Conservation (phyloP, 176 grass and related monocot species). For the Hyparrhenia diplandra region DNA sequence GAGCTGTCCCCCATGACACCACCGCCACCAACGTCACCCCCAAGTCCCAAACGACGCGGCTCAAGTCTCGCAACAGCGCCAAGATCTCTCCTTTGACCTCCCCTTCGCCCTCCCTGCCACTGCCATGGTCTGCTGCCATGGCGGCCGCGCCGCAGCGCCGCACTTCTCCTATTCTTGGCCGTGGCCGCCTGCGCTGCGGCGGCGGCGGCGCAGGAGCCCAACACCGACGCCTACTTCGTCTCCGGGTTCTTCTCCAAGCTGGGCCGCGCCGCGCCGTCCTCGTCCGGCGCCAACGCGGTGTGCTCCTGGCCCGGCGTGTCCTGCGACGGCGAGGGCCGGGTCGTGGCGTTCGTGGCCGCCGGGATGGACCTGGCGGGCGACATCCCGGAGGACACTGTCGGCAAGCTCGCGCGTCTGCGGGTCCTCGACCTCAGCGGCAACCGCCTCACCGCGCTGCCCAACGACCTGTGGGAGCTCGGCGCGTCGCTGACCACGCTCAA, state of each 20-base stretch:
- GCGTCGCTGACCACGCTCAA: slow-evolving; percentile 61
- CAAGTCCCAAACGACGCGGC: not conserved
- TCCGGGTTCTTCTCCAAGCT: slow-evolving; percentile 58
- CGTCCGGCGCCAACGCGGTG: slow-evolving; percentile 4
- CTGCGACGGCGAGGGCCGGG: slow-evolving; percentile 49
- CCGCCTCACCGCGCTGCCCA: slow-evolving; percentile 53
- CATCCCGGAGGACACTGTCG: slow-evolving; percentile 76
- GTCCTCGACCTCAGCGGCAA: slow-evolving; percentile 73
- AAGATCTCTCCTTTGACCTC: slow-evolving; percentile 4
- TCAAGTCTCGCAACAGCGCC: not conserved
- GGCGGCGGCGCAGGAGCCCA: slow-evolving; percentile 55
- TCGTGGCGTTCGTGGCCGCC: slow-evolving; percentile 41
- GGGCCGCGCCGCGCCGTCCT: slow-evolving; percentile 22
- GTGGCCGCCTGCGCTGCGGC: slow-evolving; percentile 10
- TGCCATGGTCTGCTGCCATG: slow-evolving; percentile 19
- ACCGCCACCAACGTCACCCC: not conserved
- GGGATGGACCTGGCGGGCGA: slow-evolving; percentile 51
- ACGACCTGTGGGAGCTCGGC: slow-evolving; percentile 75
- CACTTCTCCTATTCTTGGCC: slow-evolving; percentile 11
- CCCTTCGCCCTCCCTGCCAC: not conserved
- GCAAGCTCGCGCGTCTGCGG: slow-evolving; percentile 61
- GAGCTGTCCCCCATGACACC: slow-evolving; percentile 39
- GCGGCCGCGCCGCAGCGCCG: not conserved
- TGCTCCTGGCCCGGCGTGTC: slow-evolving; percentile 61
- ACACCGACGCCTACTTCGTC: slow-evolving; percentile 81